A percentile compares a stretch with the other conserved stretches of the same genome.
phyloP scores from a whole-genome alignment of 2,329 filamentous ascomycete species.

The Plectosphaerella sp. region DNA sequence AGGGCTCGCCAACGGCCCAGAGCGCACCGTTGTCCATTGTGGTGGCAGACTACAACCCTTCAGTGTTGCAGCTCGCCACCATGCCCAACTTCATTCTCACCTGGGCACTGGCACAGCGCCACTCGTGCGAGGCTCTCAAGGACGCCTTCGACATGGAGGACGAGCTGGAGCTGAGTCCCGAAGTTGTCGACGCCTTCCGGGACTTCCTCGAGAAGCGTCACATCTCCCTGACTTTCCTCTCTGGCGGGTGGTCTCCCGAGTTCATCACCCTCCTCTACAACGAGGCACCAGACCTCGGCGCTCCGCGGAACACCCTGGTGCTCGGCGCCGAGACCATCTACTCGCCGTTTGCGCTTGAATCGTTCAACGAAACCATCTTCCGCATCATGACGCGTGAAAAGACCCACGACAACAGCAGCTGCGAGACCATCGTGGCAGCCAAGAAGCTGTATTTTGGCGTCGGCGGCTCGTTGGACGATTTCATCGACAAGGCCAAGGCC shows the following conservation, averaged over 20 bases:
- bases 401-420: slow-evolving; percentile 7
- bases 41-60: slow-evolving; percentile 75
- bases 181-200: slow-evolving; percentile 55
- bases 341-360: slow-evolving; percentile 63
- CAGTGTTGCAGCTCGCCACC: slow-evolving; percentile 73
- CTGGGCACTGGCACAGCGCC: slow-evolving; percentile 51
- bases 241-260: slow-evolving; percentile 67
- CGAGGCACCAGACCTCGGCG: slow-evolving; percentile 8
- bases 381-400: slow-evolving; percentile 47
- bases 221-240: slow-evolving; percentile 63
- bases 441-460: slow-evolving; percentile 84
- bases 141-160: slow-evolving; percentile 46
- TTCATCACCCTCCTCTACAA: slow-evolving; percentile 57
- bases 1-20: slow-evolving; percentile 1
- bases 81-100: slow-evolving; percentile 72
- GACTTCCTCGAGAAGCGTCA: slow-evolving; percentile 41
- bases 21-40: slow-evolving; percentile 49
- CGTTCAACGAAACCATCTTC: slow-evolving; percentile 65
- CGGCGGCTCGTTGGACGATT: slow-evolving; percentile 75
- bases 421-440: slow-evolving; percentile 60
- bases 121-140: slow-evolving; percentile 30
- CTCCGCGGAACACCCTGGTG: slow-evolving; percentile 39
- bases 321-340: slow-evolving; percentile 82
- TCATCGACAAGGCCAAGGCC: slow-evolving; percentile 48
- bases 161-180: slow-evolving; percentile 60